Conservation (phyloP, 805 yeast species). For the Yamadazyma scolyti region DNA sequence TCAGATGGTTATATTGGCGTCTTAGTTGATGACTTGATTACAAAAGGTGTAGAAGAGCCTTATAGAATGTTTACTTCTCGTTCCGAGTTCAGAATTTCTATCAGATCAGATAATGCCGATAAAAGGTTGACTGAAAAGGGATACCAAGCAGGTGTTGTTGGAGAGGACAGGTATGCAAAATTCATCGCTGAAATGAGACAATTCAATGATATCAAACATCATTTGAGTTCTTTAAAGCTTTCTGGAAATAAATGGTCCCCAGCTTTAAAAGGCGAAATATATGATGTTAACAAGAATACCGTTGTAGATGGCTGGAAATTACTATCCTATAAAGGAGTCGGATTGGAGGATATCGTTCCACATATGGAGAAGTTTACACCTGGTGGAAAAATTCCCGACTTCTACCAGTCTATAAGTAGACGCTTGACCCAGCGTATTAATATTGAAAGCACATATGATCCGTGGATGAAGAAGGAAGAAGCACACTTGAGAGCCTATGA, state of each 20-base stretch:
- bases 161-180: conserved; percentile 51
- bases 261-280: conserved; percentile 39
- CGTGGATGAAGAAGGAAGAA: conserved; percentile 70
- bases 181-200: conserved; percentile 41
- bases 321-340: conserved; percentile 50
- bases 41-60: conserved; percentile 96
- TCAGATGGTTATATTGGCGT: conserved; percentile 92
- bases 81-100: conserved; percentile 86
- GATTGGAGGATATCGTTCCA: conserved; percentile 26
- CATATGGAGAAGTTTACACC: conserved; percentile 16
- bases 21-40: conserved; percentile 85
- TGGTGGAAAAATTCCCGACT: conserved; percentile 20
- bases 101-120: conserved; percentile 94
- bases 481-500: conserved; percentile 71
- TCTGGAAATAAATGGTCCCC: conserved; percentile 66
- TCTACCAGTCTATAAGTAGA: conserved; percentile 18
- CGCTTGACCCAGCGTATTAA: conserved; percentile 60
- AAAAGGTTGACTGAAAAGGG: conserved; percentile 73
- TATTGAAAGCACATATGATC: conserved; percentile 80
- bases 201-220: conserved; percentile 42
- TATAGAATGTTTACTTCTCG: conserved; percentile 97
- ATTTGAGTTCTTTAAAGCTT: conserved; percentile 41
- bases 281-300: conserved; percentile 42
- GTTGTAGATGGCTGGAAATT: conserved; percentile 64
- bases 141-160: conserved; percentile 59